phyloP scores from a whole-genome alignment of 1,284 basidiomycete species.

The Schizophyllum amplum region DNA sequence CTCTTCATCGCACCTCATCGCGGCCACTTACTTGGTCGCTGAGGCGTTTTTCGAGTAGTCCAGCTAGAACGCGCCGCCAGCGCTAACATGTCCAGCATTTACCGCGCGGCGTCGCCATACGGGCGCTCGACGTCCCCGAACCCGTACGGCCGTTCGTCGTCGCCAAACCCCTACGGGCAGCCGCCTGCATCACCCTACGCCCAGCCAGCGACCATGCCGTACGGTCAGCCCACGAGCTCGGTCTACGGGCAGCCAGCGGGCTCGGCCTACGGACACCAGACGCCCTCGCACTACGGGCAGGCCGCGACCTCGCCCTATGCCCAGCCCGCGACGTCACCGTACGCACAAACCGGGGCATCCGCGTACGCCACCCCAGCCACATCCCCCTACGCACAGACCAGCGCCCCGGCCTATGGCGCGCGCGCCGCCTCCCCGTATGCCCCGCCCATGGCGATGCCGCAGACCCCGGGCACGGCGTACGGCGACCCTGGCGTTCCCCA shows the following conservation, averaged over 20 bases:
- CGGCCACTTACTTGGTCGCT: not conserved
- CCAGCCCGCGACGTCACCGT: not conserved
- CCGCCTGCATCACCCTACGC: not conserved
- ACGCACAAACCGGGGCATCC: not conserved
- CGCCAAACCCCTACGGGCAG: not conserved
- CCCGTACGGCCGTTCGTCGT: not conserved
- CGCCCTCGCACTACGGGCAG: not conserved
- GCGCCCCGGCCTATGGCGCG: not conserved
- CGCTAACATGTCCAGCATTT: not conserved
- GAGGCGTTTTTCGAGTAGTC: not conserved
- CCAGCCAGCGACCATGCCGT: not conserved
- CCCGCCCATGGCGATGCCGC: constrained; percentile 13
- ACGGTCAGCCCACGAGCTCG: not conserved
- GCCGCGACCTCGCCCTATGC: not conserved
- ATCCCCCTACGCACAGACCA: not conserved
- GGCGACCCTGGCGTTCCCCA: constrained; percentile 7
- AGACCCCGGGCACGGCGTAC: constrained; percentile 5
- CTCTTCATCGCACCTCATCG: not conserved
- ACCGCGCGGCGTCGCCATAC: not conserved
- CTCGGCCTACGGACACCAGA: not conserved
- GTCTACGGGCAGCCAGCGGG: not conserved
- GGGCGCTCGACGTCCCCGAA: not conserved
- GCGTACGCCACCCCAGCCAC: not conserved
- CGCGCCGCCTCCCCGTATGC: constrained; percentile 14
- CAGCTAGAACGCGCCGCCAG: not conserved